Percentiles rank a stretch among this genome's conserved stretches.
phyloP scores from a whole-genome alignment of 2,329 filamentous ascomycete genomes.

The Phaeosphaeria sp. region DNA sequence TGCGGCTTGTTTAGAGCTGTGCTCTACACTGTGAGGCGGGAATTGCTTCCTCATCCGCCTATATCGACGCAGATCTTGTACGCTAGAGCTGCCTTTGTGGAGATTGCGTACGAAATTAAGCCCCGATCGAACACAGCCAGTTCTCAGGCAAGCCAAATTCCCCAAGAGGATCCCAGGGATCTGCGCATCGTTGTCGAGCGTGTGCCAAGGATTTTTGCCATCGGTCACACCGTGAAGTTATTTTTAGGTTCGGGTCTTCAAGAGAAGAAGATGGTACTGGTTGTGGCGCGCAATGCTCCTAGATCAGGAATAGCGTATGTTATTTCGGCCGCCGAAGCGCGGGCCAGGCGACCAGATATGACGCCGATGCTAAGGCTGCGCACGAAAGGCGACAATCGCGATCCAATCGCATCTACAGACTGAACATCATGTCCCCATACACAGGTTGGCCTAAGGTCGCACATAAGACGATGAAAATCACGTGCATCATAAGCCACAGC shows the following conservation, averaged over 20 bases:
- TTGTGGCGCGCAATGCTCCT: not conserved
- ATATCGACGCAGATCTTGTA: not conserved
- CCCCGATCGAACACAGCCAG: not conserved
- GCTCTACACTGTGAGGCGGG: not conserved
- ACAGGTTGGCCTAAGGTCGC: no score
- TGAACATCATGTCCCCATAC: no score
- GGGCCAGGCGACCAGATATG: not conserved
- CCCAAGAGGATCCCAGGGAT: not conserved
- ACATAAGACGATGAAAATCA: no score
- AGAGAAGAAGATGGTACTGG: not conserved
- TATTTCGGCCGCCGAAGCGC: not conserved
- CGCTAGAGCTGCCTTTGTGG: not conserved
- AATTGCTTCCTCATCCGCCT: not conserved
- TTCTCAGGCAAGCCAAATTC: not conserved
- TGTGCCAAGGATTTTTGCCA: not conserved
- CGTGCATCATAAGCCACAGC: no score
- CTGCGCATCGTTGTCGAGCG: not conserved
- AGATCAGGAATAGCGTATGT: not conserved
- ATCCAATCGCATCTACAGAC: not conserved
- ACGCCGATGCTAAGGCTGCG: not conserved
- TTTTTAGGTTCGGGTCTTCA: not conserved
- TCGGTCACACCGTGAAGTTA: not conserved
- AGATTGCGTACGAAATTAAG: not conserved
- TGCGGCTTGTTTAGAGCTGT: not conserved
- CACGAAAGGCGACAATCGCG: not conserved